Conservation (phyloP, 225 moss, liverwort and hornwort genomes). For the Physcomitrellopsis africana region DNA sequence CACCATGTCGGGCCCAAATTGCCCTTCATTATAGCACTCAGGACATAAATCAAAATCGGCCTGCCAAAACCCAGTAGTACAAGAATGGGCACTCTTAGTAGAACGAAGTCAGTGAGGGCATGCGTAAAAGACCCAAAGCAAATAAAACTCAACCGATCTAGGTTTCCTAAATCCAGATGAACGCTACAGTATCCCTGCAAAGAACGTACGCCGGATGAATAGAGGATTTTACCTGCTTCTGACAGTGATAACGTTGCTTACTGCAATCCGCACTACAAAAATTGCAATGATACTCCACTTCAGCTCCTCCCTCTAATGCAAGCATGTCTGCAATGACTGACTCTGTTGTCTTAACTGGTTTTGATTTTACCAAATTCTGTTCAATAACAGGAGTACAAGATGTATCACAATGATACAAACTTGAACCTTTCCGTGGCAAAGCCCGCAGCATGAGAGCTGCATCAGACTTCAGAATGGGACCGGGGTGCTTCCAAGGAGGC, state of each 20-base stretch:
- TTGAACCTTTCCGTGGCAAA: conserved; percentile 68
- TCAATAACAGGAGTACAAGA: conserved; percentile 49
- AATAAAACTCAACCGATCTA: not conserved
- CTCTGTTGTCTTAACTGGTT: conserved; percentile 35
- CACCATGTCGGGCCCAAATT: conserved; percentile 85
- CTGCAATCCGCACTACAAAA: conserved; percentile 92
- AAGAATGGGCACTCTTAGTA: conserved; percentile 21
- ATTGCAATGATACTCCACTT: conserved; percentile 94
- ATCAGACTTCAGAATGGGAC: conserved; percentile 58
- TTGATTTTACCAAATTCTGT: conserved; percentile 40
- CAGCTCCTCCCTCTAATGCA: conserved; percentile 66
- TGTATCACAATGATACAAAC: conserved; percentile 81
- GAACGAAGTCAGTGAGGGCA: not conserved
- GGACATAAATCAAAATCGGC: conserved; percentile 99
- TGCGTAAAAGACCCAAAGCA: conserved; percentile 1
- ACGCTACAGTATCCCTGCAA: not conserved
- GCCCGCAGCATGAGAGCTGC: conserved; percentile 57
- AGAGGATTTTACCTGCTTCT: conserved; percentile 78
- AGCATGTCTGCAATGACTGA: conserved; percentile 80
- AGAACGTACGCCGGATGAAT: not conserved
- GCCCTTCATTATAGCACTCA: conserved; percentile 83
- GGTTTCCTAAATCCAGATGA: not conserved
- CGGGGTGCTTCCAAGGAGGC: conserved; percentile 55
- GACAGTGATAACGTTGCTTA: conserved; percentile 97
- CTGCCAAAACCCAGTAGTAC: conserved; percentile 57